These are phyloP conservation scores for Saturnispora bothae DNA, from an alignment of 805 yeast species.

Conservation along the genomic window DNA sequence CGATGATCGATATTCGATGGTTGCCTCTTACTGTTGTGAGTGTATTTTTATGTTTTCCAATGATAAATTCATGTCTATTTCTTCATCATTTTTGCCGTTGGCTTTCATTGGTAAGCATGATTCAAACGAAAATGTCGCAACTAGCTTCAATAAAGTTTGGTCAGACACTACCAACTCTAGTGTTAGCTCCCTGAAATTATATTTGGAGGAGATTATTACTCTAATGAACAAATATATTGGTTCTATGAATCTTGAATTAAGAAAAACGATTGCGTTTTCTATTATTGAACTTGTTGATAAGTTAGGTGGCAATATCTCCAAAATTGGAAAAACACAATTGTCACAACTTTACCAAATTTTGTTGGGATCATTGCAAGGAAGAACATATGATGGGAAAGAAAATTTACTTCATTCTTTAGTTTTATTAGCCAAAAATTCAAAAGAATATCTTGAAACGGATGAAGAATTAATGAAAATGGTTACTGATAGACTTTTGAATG, in stretches of 20 bases:
- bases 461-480: conserved; percentile 30
- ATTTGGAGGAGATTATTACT: conserved; percentile 54
- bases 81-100: conserved; percentile 63
- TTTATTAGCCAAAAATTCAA: conserved; percentile 39
- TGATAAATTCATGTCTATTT: conserved; percentile 51
- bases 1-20: conserved; percentile 32
- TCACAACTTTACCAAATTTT: conserved; percentile 40
- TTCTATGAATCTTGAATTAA: conserved; percentile 49
- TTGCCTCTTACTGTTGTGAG: conserved; percentile 54
- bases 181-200: conserved; percentile 54
- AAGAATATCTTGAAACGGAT: conserved; percentile 22
- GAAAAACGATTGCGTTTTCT: conserved; percentile 62
- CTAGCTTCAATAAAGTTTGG: conserved; percentile 59
- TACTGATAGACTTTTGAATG: conserved; percentile 39
- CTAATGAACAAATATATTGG: conserved; percentile 40
- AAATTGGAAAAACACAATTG: conserved; percentile 13
- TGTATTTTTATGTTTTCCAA: conserved; percentile 60
- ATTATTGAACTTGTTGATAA: conserved; percentile 47
- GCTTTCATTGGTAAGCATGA: conserved; percentile 73
- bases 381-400: conserved; percentile 87
- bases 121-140: conserved; percentile 33
- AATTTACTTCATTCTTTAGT: conserved; percentile 61
- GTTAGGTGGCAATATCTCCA: conserved; percentile 25
- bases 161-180: conserved; percentile 69
- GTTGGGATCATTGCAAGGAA: conserved; percentile 55